Base-by-base conservation (phyloP, 257 asterid genomes). In the Rhazya stricta region DNA sequence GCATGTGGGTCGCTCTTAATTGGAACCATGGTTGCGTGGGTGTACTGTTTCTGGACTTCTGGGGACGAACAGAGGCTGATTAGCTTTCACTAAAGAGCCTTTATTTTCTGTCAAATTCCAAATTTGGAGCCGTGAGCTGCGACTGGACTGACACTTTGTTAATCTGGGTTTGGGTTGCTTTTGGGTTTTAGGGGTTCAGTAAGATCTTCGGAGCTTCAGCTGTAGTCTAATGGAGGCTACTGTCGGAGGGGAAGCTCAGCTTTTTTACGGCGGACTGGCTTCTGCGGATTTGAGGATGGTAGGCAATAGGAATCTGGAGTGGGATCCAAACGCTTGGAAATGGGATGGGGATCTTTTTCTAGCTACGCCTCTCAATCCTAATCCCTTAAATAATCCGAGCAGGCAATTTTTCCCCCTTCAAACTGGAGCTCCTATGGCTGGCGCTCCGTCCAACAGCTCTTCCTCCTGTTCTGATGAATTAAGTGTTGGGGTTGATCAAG, bases 271-370 rank as follows among this genome's bases (percentile, higher is more conserved):
- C 9, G 74, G 85, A 39, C 30, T 85, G 81, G 78, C 85, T 72
- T 67, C 91, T 12, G 46, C 84, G 16, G 86, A 79, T 80, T 84
- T 86, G 77, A 70, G 79, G 67, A 78, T 74, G 21, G 72, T 67
- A 58, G 83, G 87, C 69, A 83, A 83, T 54, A 81, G 84, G 46
- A 82, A 73, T 67, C 72, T 74, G 76, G 97, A 92, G 30, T 92
- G 97, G 97, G 95, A 92, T 87, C 89, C 87, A 18, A 76, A 76
- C 43, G 82, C 82, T 10, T 92, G 97, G 96, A 87, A 83, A 79
- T 92, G 97, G 97, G 92, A 92, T 45, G 92, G 95, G 6, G 89
- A 90, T 80, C 91, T 92, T 50, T 89, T 90, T 79, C 61, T 85
- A 27, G 96, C 96, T 37, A 87, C 89, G 13, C 89, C 90, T 66